phyloP scores from a whole-genome alignment of 1,284 basidiomycete genomes.

The Cryptococcus sp. region DNA sequence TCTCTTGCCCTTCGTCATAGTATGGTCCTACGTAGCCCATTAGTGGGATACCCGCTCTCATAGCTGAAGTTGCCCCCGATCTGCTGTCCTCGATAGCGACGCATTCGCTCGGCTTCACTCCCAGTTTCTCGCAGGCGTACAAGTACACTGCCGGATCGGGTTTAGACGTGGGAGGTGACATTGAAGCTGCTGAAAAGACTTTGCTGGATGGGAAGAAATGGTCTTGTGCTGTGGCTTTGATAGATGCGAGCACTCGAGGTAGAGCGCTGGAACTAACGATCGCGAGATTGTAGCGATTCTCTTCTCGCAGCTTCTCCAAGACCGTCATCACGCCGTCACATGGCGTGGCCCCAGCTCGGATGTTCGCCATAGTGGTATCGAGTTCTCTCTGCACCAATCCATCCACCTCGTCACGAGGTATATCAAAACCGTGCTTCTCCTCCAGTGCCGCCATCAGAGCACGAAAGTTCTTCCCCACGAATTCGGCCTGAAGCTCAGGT shows the following conservation, averaged over 20 bases:
- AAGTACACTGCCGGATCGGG: constrained; percentile 36
- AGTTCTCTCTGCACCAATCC: constrained; percentile 22
- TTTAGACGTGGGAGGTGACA: constrained; percentile 27
- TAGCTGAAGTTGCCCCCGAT: constrained; percentile 25
- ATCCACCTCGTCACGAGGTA: constrained; percentile 22
- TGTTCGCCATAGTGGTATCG: constrained; percentile 18
- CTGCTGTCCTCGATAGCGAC: constrained; percentile 32
- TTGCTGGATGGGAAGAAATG: constrained; percentile 21
- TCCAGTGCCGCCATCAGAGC: constrained; percentile 23
- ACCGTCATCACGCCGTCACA: constrained; percentile 20
- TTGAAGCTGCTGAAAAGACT: constrained; percentile 29
- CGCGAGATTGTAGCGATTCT: constrained; percentile 18
- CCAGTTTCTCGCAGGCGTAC: constrained; percentile 18
- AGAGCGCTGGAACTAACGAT: constrained; percentile 27
- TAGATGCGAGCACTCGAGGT: constrained; percentile 25
- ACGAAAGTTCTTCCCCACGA: constrained; percentile 36
- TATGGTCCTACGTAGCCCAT: constrained; percentile 35
- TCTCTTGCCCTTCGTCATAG: constrained; percentile 17
- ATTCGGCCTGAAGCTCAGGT: constrained; percentile 20
- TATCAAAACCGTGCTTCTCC: constrained; percentile 16
- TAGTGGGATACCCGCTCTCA: constrained; percentile 22
- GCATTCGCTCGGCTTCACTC: constrained; percentile 11
- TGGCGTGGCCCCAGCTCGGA: constrained; percentile 14
- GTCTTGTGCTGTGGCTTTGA: constrained; percentile 20
- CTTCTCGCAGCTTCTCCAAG: constrained; percentile 10